Evolutionary conservation across 208 protist genomes (phyloP).

Genomic region (Wallacemonas sp.): DNA sequence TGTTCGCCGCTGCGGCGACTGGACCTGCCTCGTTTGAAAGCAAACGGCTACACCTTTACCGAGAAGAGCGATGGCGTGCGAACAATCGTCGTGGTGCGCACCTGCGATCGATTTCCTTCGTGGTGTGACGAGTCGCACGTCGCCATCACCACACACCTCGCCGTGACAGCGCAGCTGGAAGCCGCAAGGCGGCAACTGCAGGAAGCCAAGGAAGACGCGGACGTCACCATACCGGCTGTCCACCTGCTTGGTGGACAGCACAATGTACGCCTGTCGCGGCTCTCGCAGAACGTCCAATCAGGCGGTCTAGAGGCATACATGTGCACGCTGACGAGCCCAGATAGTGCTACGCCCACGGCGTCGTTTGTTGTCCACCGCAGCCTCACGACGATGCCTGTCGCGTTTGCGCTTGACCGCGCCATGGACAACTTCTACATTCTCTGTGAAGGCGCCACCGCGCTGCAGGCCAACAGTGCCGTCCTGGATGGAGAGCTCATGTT

Average conservation of each 20-base stretch:
- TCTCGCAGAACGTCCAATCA: no score
- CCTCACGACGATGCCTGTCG: no score
- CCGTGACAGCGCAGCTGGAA: not conserved
- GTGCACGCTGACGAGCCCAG: no score
- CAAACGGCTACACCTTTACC: constrained; percentile 52
- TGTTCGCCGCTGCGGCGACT: constrained; percentile 70
- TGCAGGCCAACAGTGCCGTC: constrained; percentile 32
- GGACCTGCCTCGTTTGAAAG: constrained; percentile 28
- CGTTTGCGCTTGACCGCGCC: constrained; percentile 56
- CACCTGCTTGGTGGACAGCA: no score
- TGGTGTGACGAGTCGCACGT: constrained; percentile 21
- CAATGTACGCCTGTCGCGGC: no score
- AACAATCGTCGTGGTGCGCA: constrained; percentile 44
- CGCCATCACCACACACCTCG: not conserved
- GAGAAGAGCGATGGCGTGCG: constrained; percentile 86
- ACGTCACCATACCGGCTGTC: not conserved
- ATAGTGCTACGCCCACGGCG: no score
- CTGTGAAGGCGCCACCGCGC: constrained; percentile 26
- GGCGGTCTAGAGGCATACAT: not conserved
- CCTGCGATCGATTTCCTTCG: constrained; percentile 31
- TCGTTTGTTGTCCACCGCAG: no score
- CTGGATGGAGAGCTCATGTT: constrained; percentile 72
- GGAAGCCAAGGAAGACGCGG: not conserved
- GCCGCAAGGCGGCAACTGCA: not conserved
- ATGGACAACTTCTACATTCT: constrained; percentile 59